Evolutionary conservation across 257 asterid genomes (phyloP), one percentile per base, ranked within the genome.

Genomic region (Catharanthus roseus): DNA sequence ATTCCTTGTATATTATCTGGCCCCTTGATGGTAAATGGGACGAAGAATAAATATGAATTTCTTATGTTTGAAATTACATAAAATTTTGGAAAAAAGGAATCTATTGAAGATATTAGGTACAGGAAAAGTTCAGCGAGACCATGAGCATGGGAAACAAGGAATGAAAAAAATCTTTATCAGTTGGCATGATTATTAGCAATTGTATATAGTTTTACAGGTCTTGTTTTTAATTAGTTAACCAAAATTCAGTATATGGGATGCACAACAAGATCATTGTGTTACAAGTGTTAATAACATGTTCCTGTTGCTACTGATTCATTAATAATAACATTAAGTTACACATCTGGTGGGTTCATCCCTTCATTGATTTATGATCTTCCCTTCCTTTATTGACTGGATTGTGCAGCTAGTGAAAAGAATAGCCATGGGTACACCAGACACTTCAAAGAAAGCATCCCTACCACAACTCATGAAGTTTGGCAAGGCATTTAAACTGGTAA

Each of bases 401-500:
- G 47, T 62, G 31, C 67, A 62, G 66, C 15, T 33, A 34, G 45
- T 19, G 49, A 24, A 6, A 47, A 10, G 70, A 74, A 69, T 74
- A 82, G 76, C 75, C 41, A 81, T 77, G 73, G 64, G 26, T 61
- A 39, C 73, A 1, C 74, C 66, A 66, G 85, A 82, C 69, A 82
- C 77, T 67, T 70, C 82, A 5, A 89, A 83, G 71, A 84, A 85
- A 75, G 68, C 79, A 49, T 18, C 81, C 28, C 74, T 65, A 66
- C 91, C 88, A 74, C 89, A 78, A 65, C 26, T 91, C 76, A 82
- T 91, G 82, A 82, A 74, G 79, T 55, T 87, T 81, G 67, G 87
- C 66, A 77, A 64, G 73, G 95, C 89, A 68, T 78, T 82, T 78
- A 88, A 87, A 86, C 64, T 87, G 95, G 97, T 91, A 82, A 71